phyloP scores from a whole-genome alignment of 306 rosid species.

The Biancaea sappan region DNA sequence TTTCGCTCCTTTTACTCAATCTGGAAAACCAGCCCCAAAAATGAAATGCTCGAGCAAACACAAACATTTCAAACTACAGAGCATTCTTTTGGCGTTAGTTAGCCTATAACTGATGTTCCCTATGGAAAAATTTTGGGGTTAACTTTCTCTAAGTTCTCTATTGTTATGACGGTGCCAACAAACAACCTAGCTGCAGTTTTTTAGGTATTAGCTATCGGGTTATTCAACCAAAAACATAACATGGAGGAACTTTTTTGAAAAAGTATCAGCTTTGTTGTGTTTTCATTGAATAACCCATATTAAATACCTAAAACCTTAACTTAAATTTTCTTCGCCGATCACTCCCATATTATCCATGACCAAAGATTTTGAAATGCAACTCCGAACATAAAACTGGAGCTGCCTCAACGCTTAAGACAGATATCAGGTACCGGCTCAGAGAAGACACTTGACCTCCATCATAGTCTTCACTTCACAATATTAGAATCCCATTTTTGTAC shows the following conservation, averaged over 20 bases:
- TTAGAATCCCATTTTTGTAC: slow-evolving; percentile 48
- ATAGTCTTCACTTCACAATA: slow-evolving; percentile 51
- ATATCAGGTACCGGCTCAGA: slow-evolving; percentile 40
- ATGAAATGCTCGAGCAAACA: background rate
- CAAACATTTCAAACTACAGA: background rate
- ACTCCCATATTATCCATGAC: slow-evolving; percentile 22
- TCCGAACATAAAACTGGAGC: slow-evolving; percentile 48
- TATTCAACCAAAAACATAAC: too few species aligned
- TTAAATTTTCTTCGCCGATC: slow-evolving; percentile 2
- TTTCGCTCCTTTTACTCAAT: background rate
- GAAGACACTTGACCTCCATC: slow-evolving; percentile 30
- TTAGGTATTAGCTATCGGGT: too few species aligned
- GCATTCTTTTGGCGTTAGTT: background rate
- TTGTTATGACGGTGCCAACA: background rate
- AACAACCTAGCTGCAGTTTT: background rate
- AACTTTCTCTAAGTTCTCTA: background rate
- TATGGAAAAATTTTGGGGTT: background rate
- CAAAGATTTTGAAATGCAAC: slow-evolving; percentile 42
- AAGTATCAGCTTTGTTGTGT: too few species aligned
- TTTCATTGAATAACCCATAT: too few species aligned
- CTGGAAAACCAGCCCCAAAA: background rate
- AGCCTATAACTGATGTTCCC: background rate
- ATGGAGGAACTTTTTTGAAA: too few species aligned
- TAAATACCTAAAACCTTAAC: background rate
- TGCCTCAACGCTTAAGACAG: slow-evolving; percentile 43